phyloP scores from a whole-genome alignment of 257 asterid genomes.

The Solanum pinnatisectum region DNA sequence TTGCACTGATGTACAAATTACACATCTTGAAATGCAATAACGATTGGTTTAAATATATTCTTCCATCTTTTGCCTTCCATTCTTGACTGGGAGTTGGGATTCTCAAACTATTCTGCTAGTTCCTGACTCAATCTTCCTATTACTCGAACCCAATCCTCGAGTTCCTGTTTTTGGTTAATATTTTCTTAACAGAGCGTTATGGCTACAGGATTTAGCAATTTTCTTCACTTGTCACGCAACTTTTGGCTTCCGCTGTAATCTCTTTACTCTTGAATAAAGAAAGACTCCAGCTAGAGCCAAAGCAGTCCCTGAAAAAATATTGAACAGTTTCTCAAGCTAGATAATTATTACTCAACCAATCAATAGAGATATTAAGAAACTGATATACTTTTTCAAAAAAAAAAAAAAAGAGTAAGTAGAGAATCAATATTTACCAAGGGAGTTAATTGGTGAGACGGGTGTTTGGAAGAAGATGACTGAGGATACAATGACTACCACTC shows the following conservation, averaged over 20 bases:
- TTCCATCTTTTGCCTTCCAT: not conserved
- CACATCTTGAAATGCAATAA: not conserved
- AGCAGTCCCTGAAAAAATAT: conserved; percentile 49
- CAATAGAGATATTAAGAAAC: not conserved
- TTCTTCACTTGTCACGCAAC: conserved; percentile 17
- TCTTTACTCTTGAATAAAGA: conserved; percentile 67
- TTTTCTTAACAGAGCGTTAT: not conserved
- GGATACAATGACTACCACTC: conserved; percentile 77
- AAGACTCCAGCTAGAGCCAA: conserved; percentile 83
- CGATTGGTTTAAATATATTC: not conserved
- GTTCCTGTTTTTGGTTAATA: not conserved
- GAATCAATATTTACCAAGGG: conserved; percentile 30
- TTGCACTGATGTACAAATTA: not conserved
- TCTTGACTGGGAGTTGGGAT: not conserved
- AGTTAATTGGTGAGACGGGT: conserved; percentile 41
- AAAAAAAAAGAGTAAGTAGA: not conserved
- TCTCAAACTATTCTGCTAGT: not conserved
- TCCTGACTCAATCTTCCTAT: not conserved
- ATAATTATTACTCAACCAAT: not conserved
- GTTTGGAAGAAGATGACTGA: conserved; percentile 69
- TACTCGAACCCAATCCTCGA: not conserved
- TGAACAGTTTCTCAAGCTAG: not conserved
- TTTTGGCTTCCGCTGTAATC: conserved; percentile 39
- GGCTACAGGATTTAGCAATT: not conserved
- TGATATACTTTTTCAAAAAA: not conserved